A percentile compares a stretch with the other conserved stretches of the same genome.
These are phyloP conservation scores for Phytomonas francai DNA, from an alignment of 208 protist genomes.

Conservation along the genomic window DNA sequence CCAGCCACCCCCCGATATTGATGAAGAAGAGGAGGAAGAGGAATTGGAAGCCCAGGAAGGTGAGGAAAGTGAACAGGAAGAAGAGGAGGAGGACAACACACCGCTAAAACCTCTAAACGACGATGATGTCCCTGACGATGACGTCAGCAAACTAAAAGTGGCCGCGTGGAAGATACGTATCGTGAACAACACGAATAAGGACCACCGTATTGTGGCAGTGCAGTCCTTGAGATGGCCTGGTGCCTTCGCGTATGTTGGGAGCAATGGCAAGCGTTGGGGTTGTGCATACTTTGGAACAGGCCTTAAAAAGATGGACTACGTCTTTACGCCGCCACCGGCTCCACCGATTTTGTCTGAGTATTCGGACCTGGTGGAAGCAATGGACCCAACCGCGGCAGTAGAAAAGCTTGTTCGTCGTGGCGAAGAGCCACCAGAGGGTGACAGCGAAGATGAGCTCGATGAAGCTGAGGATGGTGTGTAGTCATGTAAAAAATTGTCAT, in stretches of 20 bases:
- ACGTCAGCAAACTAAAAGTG: constrained; percentile 80
- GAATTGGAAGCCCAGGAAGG: constrained; percentile 33
- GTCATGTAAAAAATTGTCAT: constrained; percentile 31
- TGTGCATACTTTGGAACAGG: constrained; percentile 89
- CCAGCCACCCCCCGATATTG: constrained; percentile 63
- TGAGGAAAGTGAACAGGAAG: constrained; percentile 11
- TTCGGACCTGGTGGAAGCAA: constrained; percentile 70
- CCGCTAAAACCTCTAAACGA: constrained; percentile 69
- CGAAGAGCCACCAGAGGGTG: constrained; percentile 76
- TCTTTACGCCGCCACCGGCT: constrained; percentile 75
- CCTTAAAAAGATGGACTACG: constrained; percentile 80
- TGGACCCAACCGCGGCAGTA: constrained; percentile 77
- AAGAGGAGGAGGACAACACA: constrained; percentile 66
- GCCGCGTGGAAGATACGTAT: constrained; percentile 70
- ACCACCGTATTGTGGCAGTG: constrained; percentile 77
- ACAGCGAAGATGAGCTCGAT: constrained; percentile 83
- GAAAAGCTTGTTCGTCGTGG: constrained; percentile 90
- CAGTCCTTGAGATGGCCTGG: constrained; percentile 87
- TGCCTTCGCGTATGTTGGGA: constrained; percentile 69
- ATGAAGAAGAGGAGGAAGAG: constrained; percentile 78
- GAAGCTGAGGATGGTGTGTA: constrained; percentile 64
- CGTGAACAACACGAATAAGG: constrained; percentile 76
- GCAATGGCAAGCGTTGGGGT: constrained; percentile 69
- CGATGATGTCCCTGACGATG: constrained; percentile 80
- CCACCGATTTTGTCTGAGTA: constrained; percentile 76